Base-by-base conservation (phyloP, 2,329 filamentous ascomycete genomes). In the Dactylellina sp. region DNA sequence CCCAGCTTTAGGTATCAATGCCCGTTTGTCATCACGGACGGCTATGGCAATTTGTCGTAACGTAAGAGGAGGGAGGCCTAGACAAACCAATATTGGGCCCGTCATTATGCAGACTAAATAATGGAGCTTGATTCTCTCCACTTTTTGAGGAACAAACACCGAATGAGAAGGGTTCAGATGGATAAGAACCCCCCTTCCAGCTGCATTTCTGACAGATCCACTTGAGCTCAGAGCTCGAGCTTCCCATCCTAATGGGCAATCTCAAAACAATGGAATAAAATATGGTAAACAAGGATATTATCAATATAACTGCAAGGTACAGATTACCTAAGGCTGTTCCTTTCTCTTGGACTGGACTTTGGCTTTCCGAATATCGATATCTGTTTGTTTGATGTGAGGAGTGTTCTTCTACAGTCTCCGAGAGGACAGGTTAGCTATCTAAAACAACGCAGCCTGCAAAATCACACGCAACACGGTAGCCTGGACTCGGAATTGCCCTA, bases 381-480 rank as follows among this genome's bases (percentile, higher is more conserved):
- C 28, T 9, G 28, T 32, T 32, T 32, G 28, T 9, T 32, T 32
- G 28, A 32, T 32, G 37, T 3, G 5, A 7, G n/a, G 37, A 40
- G 11, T 40, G 3, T 40, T 6, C 32, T 35, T 6, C 6, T 12
- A 35, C 32, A 40, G 9, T 40, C 37, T 14, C 14, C 37, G 6
- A 14, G 37, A 5, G 12, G n/a, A 40, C n/a, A 40, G 12, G 37
- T 14, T 4, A 40, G 37, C 12, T 40, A 16, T 12, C 37, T 12
- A 12, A n/a, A n/a, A 16, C 37, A 40, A 40, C 37, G 14, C 37
- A 14, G n/a, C 37, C n/a, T 40, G 37, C 37, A 64, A 52, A 64
- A 64, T 55, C 35, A 44, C 60, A 64, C 60, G 44, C 60, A 64
- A 64, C 60, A 46, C 49, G 60, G 20, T 5, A 20, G n/a, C 16